A percentile compares a stretch with the other conserved stretches of the same genome.
Conservation (phyloP, 768 basidiomycete species). For the Pisolithus tinctorius region DNA sequence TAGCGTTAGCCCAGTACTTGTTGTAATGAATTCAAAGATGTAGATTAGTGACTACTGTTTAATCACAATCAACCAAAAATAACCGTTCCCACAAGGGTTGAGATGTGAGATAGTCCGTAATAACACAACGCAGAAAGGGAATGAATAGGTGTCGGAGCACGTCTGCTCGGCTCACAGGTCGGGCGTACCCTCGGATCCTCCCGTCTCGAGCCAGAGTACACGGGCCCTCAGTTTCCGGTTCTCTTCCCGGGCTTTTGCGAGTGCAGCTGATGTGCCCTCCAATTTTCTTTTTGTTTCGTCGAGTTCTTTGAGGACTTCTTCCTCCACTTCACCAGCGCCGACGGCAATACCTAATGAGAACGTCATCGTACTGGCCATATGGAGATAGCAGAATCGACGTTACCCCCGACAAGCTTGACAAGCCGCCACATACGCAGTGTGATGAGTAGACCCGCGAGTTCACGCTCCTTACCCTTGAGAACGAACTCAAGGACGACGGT, state of each 20-base stretch:
- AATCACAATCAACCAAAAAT: constrained; percentile 4
- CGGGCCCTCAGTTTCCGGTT: constrained; percentile 45
- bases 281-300: constrained; percentile 44
- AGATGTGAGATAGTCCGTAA: neutral
- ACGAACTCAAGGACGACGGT: constrained; percentile 71
- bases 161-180: constrained; percentile 19
- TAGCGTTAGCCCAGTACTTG: constrained; percentile 1
- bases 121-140: neutral
- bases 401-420: constrained; percentile 65
- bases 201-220: constrained; percentile 28
- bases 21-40: neutral
- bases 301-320: constrained; percentile 44
- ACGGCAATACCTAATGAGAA: constrained; percentile 57
- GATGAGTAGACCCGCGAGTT: constrained; percentile 65
- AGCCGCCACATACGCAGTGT: constrained; percentile 76
- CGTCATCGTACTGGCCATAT: constrained; percentile 1
- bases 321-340: constrained; percentile 65
- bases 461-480: constrained; percentile 60
- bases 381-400: constrained; percentile 4
- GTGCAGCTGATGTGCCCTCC: constrained; percentile 33
- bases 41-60: constrained; percentile 1
- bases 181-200: constrained; percentile 25
- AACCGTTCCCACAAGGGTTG: neutral
- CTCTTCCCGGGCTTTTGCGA: constrained; percentile 44
- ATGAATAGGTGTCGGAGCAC: neutral